Evolutionary conservation across 495 filamentous ascomycete species (phyloP), one percentile per base, ranked within the genome.

Genomic region (Trypethelium eluteriae): DNA sequence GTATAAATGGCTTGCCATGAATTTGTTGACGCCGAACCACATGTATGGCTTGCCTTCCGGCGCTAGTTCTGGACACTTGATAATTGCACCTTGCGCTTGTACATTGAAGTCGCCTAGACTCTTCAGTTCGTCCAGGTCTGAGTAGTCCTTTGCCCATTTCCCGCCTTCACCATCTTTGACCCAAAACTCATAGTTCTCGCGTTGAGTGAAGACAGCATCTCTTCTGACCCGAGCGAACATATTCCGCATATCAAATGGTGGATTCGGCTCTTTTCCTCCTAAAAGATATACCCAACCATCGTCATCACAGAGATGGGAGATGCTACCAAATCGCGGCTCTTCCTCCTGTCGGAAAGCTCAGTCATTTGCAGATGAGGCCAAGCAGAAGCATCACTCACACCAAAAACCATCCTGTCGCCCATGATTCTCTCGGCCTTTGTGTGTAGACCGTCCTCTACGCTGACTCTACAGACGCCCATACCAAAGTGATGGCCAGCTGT

Each of bases 11-110:
- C 62, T 68, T 14, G 61, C 62, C 62, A 62, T 62, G 34, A 64
- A 68, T 38, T 68, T 68, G 16, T 64, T 46, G 9, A 39, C 34
- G 2, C 66, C 66, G 16, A 68, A 64, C 66, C 66, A 68, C 10
- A 68, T 32, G 39, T 64, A 68, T 47, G 66, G 66, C 39, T 64
- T 64, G 4, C 66, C 66, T 34, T 36, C 39, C 34, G 62, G 66
- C 18, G 62, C 66, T 14, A 49, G 38, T 14, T 57, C 66, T 16
- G 61, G 61, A 16, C 36, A 14, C 38, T 64, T 63, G 35, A 68
- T 38, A 39, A 68, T 56, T 3, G 66, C 66, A 16, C 66, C 66
- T 41, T 68, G 66, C 4, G 46, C 62, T 62, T 68, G 66, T 50
- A 38, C 62, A 35, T 57, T 38, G 3, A 68, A 62, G 49, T 64